phyloP scores from a whole-genome alignment of 2,329 filamentous ascomycete genomes.

The Colletotrichum cuscutae region DNA sequence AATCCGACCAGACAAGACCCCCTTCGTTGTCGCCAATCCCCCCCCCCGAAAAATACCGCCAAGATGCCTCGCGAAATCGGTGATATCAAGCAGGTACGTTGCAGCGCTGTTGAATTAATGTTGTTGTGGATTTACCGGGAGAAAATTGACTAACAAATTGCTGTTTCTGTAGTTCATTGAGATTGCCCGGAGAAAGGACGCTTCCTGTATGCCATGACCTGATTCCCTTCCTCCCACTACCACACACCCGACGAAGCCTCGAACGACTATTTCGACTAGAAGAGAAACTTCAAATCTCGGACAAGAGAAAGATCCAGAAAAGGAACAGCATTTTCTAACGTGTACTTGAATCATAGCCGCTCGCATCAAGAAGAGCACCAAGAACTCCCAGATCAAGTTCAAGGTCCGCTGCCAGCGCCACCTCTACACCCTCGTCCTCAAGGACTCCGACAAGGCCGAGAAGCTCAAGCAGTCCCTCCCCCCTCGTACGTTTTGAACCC shows the following conservation, averaged over 20 bases:
- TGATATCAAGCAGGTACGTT: constrained; percentile 88
- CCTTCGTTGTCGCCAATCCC: constrained; percentile 33
- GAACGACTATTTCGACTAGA: too few species aligned
- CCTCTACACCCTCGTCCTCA: constrained; percentile 98
- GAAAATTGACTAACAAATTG: constrained; percentile 40
- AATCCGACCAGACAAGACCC: constrained; percentile 24
- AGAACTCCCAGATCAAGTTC: constrained; percentile 97
- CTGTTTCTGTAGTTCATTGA: constrained; percentile 85
- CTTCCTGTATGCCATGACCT: constrained; percentile 82
- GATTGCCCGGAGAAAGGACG: constrained; percentile 99
- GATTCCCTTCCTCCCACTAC: neutral
- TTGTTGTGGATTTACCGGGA: neutral
- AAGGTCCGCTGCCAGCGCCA: constrained; percentile 98
- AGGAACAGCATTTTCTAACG: constrained; percentile 42
- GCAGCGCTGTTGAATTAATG: constrained; percentile 2
- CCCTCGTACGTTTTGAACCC: constrained; percentile 77
- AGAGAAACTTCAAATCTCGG: constrained; percentile 29
- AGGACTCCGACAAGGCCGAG: constrained; percentile 99
- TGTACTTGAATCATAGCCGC: constrained; percentile 65
- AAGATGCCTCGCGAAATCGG: constrained; percentile 98
- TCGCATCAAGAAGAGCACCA: constrained; percentile 96
- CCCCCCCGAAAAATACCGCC: constrained; percentile 56
- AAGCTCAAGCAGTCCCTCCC: constrained; percentile 99
- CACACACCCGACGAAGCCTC: too few species aligned
- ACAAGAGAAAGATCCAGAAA: neutral